Percentiles rank a stretch among this genome's conserved stretches.
Evolutionary conservation across 352 stramenopile species (phyloP).

Genomic region (Nothophytophthora sp.): DNA sequence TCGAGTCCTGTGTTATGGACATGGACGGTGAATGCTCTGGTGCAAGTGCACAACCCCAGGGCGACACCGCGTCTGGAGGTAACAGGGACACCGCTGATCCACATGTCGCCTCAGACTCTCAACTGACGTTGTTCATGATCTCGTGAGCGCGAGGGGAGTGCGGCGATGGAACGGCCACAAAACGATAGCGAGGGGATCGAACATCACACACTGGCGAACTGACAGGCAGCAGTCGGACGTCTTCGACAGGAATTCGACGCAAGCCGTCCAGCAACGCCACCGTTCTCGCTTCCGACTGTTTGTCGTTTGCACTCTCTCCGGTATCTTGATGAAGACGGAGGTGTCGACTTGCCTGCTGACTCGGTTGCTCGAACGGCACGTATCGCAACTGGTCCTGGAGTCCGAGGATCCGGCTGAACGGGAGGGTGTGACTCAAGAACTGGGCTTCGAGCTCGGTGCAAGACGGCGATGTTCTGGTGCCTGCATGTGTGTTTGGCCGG

Average conservation of each 20-base stretch:
- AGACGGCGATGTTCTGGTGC: constrained; percentile 12
- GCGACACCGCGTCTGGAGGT: too few relatives aligned
- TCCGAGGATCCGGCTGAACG: constrained; percentile 39
- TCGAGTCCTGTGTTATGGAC: too few relatives aligned
- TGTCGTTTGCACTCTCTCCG: constrained; percentile 6
- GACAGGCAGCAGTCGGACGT: constrained; percentile 40
- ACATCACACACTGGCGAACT: too few relatives aligned
- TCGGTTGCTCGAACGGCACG: constrained; percentile 38
- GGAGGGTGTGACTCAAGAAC: constrained; percentile 47
- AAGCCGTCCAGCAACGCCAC: constrained; percentile 44
- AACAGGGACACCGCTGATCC: too few relatives aligned
- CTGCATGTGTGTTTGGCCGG: constrained; percentile 2
- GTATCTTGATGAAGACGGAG: constrained; percentile 2
- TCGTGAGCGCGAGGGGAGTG: too few relatives aligned
- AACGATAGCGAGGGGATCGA: too few relatives aligned
- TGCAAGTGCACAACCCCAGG: too few relatives aligned
- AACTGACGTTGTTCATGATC: too few relatives aligned
- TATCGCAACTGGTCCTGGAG: constrained; percentile 54
- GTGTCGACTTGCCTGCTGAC: constrained; percentile 8
- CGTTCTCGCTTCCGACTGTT: constrained; percentile 29
- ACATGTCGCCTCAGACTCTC: too few relatives aligned
- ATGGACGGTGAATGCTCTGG: too few relatives aligned
- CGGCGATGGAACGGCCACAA: too few relatives aligned
- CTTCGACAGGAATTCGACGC: constrained; percentile 39
- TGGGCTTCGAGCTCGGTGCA: constrained; percentile 46